These are phyloP conservation scores for Spathaspora hagerdaliae DNA, from an alignment of 805 yeast species.

Conservation along the genomic window DNA sequence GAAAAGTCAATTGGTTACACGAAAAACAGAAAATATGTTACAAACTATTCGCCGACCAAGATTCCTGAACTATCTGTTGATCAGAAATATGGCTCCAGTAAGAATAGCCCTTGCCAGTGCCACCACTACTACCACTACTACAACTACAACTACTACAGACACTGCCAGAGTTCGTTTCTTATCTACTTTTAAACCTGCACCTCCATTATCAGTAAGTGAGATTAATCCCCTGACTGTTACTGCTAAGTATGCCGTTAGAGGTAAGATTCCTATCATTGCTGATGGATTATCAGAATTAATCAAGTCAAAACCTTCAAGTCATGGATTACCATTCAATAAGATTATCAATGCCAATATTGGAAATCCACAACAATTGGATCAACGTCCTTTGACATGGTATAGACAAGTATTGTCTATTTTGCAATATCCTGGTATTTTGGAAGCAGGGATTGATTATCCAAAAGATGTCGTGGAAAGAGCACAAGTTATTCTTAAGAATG, in stretches of 20 bases:
- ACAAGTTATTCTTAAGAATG: slow-evolving; percentile 47
- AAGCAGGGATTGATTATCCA: slow-evolving; percentile 41
- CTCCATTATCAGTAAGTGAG: slow-evolving; percentile 30
- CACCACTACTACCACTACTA: not conserved
- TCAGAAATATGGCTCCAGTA: too few relatives aligned
- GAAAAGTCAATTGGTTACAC: too few relatives aligned
- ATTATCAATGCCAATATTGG: slow-evolving; percentile 94
- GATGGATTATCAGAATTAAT: slow-evolving; percentile 70
- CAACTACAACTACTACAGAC: not conserved
- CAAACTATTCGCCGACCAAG: too few relatives aligned
- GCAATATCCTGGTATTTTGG: slow-evolving; percentile 75
- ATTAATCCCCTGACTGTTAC: slow-evolving; percentile 71
- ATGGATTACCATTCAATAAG: slow-evolving; percentile 66
- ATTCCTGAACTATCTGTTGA: too few relatives aligned
- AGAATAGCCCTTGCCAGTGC: too few relatives aligned
- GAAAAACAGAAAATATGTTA: too few relatives aligned
- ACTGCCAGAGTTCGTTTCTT: not conserved
- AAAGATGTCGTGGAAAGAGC: slow-evolving; percentile 77
- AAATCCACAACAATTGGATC: slow-evolving; percentile 95
- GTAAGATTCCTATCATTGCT: slow-evolving; percentile 88
- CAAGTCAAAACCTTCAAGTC: slow-evolving; percentile 42
- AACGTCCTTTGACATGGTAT: slow-evolving; percentile 91
- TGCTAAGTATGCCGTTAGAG: slow-evolving; percentile 96
- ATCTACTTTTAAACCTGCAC: slow-evolving; percentile 10
- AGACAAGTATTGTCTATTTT: slow-evolving; percentile 83